A percentile compares a stretch with the other conserved stretches of the same genome.
Evolutionary conservation across 1,139 yeast genomes (phyloP).

Genomic region (Candida frijolesensis): DNA sequence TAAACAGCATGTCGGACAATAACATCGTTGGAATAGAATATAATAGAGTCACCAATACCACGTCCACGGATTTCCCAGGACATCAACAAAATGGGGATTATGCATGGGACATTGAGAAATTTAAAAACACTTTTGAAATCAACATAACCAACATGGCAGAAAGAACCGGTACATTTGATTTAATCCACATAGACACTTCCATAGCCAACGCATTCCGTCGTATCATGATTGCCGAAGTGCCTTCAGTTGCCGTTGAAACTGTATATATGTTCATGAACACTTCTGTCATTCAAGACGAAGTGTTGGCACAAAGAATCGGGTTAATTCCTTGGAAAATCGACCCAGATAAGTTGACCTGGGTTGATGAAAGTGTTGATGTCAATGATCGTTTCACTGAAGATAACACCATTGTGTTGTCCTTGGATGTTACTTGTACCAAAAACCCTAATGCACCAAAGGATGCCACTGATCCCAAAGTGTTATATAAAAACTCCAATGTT

Average conservation of each 20-base stretch:
- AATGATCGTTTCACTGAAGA: slow-evolving; percentile 77
- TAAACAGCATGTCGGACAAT: slow-evolving; percentile 41
- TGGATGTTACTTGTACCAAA: slow-evolving; percentile 81
- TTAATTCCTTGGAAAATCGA: slow-evolving; percentile 86
- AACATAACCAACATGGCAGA: slow-evolving; percentile 66
- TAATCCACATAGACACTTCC: slow-evolving; percentile 85
- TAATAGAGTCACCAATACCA: slow-evolving; percentile 86
- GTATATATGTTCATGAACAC: slow-evolving; percentile 92
- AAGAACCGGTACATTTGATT: slow-evolving; percentile 81
- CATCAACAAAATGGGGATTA: slow-evolving; percentile 62
- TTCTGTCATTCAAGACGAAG: slow-evolving; percentile 95
- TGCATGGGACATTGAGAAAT: slow-evolving; percentile 84
- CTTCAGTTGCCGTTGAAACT: slow-evolving; percentile 91
- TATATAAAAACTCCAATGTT: slow-evolving; percentile 81
- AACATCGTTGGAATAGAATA: slow-evolving; percentile 81
- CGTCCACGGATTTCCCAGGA: slow-evolving; percentile 91
- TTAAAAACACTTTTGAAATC: slow-evolving; percentile 71
- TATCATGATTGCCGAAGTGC: slow-evolving; percentile 95
- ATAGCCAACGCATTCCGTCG: slow-evolving; percentile 96
- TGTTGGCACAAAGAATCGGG: slow-evolving; percentile 92
- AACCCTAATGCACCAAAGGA: slow-evolving; percentile 83
- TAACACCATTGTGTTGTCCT: slow-evolving; percentile 82
- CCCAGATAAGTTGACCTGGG: slow-evolving; percentile 86
- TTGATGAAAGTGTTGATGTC: slow-evolving; percentile 64
- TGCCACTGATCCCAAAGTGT: slow-evolving; percentile 78